Percentiles rank a stretch among this genome's conserved stretches.
Conservation (phyloP, 257 asterid species). For the Solanum pennellii region DNA sequence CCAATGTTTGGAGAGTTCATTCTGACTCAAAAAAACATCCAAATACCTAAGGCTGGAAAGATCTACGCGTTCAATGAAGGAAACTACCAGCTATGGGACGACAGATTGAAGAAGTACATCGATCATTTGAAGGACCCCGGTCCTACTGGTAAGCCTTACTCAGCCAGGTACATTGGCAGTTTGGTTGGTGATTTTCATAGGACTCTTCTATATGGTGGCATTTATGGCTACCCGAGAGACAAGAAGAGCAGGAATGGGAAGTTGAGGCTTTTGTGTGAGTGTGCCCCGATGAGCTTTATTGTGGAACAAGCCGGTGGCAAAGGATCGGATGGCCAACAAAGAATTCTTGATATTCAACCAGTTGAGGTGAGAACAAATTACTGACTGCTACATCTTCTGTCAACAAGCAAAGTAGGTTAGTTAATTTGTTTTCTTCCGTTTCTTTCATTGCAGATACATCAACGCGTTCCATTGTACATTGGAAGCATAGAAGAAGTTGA, state of each 20-base stretch:
- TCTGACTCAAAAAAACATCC: conserved; percentile 58
- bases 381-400: not conserved
- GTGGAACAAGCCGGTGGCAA: conserved; percentile 81
- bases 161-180: conserved; percentile 69
- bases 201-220: conserved; percentile 62
- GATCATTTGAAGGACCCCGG: conserved; percentile 69
- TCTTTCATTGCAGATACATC: conserved; percentile 53
- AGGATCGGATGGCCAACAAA: conserved; percentile 48
- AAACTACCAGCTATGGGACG: conserved; percentile 68
- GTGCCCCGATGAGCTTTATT: conserved; percentile 83
- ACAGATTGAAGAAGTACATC: conserved; percentile 50
- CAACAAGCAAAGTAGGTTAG: not conserved
- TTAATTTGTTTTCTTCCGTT: not conserved
- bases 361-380: conserved; percentile 1
- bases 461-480: conserved; percentile 72
- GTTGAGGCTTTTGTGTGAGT: conserved; percentile 66
- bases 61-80: conserved; percentile 89
- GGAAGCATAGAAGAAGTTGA: conserved; percentile 89
- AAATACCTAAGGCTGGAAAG: conserved; percentile 44
- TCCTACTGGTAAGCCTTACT: conserved; percentile 59
- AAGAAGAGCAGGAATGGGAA: conserved; percentile 58
- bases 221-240: conserved; percentile 71
- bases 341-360: conserved; percentile 68
- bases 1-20: conserved; percentile 66
- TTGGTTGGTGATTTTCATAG: conserved; percentile 75